Base-by-base conservation (phyloP, 2,329 filamentous ascomycete species). In the Fusarium avenaceum region DNA sequence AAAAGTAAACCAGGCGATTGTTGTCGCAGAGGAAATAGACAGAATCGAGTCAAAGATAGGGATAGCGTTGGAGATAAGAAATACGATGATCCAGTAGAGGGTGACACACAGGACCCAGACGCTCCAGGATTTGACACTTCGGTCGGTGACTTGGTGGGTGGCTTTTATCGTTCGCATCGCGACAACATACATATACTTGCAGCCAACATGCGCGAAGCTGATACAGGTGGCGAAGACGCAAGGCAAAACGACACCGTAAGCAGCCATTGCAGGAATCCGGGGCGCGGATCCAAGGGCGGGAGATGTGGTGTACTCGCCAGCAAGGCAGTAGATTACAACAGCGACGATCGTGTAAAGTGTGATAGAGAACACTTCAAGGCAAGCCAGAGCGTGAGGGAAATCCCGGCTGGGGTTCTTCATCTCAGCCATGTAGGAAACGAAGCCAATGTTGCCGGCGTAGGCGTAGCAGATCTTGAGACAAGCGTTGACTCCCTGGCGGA, bases 1-100 rank as follows among this genome's bases (percentile, higher is more conserved):
- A 46, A 78, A 79, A 0, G 77, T 78, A 24, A 77, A 78, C 77
- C 77, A 79, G 0, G 77, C 76, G 13, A 79, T 75, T 8, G 76
- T 75, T 0, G 76, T 77, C 1, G 77, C 76, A 1, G 75, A 77
- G 0, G 77, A 76, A 43, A 79, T 78, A 10, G 75, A 70, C 22
- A 79, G 69, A 53, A 79, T 79, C 2, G 76, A 78, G 60, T 79
- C 75, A 49, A 80, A 79, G 35, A 79, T 70, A 8, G 78, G 78
- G 13, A 80, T 77, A 9, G 77, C 76, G 50, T 76, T 78, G 43
- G 77, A 76, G 20, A 79, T 69, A 15, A 78, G 39, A 58, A 77
- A 80, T 1, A 75, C 73, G 1, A 75, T 32, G 15, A 75, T 48
- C 77, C 77, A 79, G 58, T 76, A 78, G 0, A 74, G 0, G 4